Conservation (phyloP, 371 early-diverging fungal species). For the Rhizopus sp. region DNA sequence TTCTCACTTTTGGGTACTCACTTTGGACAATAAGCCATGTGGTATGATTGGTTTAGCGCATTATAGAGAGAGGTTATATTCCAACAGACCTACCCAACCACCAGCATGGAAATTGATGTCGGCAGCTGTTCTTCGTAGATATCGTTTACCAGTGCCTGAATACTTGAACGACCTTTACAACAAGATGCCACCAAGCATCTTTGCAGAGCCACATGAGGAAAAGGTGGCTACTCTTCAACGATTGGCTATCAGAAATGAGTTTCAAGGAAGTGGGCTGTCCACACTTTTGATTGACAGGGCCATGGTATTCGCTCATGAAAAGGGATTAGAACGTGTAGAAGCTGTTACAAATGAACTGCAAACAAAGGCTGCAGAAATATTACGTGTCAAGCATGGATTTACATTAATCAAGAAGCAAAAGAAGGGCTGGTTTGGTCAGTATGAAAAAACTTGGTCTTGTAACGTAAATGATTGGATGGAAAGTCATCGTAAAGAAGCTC, state of each 20-base stretch:
- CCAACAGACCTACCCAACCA: slow-evolving; percentile 20
- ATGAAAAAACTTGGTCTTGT: slow-evolving; percentile 29
- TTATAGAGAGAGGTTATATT: slow-evolving; percentile 20
- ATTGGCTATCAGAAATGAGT: slow-evolving; percentile 31
- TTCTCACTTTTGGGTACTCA: slow-evolving; percentile 53
- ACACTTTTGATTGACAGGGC: slow-evolving; percentile 43
- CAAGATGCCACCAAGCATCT: slow-evolving; percentile 15
- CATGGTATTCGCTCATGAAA: slow-evolving; percentile 42
- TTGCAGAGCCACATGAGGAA: slow-evolving; percentile 32
- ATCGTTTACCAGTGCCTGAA: slow-evolving; percentile 22
- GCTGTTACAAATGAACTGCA: slow-evolving; percentile 43
- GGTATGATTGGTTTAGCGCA: slow-evolving; percentile 47
- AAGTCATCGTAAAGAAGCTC: slow-evolving; percentile 11
- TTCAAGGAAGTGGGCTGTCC: slow-evolving; percentile 44
- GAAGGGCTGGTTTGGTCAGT: slow-evolving; percentile 45
- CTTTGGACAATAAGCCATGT: slow-evolving; percentile 33
- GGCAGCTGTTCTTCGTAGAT: slow-evolving; percentile 16
- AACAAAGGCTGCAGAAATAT: slow-evolving; percentile 32
- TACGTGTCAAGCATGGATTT: slow-evolving; percentile 43
- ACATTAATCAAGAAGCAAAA: slow-evolving; percentile 28
- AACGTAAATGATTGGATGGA: slow-evolving; percentile 27
- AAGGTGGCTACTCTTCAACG: slow-evolving; percentile 41
- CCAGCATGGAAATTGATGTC: slow-evolving; percentile 30
- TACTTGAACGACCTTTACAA: slow-evolving; percentile 16
- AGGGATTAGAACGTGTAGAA: slow-evolving; percentile 35